These are phyloP conservation scores for Dimargaris cristalligena DNA, from an alignment of 192 early-diverging fungal species.

Conservation along the genomic window DNA sequence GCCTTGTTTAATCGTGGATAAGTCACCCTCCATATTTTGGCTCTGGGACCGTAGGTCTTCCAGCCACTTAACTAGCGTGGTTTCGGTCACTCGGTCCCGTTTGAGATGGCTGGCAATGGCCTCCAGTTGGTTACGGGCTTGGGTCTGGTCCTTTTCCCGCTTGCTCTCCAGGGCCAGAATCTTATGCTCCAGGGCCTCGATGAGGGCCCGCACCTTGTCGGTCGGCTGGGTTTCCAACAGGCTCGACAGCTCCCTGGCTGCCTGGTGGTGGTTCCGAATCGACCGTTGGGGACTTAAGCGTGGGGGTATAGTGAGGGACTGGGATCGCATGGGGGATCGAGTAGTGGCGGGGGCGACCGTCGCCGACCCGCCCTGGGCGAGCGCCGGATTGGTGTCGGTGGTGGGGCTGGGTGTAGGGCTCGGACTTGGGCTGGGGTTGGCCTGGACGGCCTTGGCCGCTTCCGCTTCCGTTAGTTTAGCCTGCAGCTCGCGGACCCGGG, in stretches of 20 bases:
- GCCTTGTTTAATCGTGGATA: constrained; percentile 5
- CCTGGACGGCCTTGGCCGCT: no score
- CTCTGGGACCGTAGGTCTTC: not conserved
- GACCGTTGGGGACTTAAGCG: not conserved
- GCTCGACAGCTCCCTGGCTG: not conserved
- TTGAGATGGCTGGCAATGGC: not conserved
- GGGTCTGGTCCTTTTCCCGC: not conserved
- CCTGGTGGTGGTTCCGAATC: not conserved
- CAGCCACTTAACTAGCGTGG: constrained; percentile 4
- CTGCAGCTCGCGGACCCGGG: no score
- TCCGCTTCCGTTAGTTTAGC: no score
- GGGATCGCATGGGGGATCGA: no score
- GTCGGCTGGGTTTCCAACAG: not conserved
- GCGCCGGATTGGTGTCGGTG: no score
- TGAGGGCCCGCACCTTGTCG: not conserved
- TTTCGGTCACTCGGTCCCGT: constrained; percentile 2
- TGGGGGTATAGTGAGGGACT: no score
- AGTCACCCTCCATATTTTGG: not conserved
- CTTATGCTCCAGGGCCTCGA: not conserved
- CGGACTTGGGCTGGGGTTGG: no score
- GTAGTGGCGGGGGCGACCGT: no score
- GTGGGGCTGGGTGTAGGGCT: no score
- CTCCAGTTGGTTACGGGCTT: not conserved
- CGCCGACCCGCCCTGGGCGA: no score
- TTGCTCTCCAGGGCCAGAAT: not conserved